phyloP scores from a whole-genome alignment of 805 yeast species.

The Candida koratica region DNA sequence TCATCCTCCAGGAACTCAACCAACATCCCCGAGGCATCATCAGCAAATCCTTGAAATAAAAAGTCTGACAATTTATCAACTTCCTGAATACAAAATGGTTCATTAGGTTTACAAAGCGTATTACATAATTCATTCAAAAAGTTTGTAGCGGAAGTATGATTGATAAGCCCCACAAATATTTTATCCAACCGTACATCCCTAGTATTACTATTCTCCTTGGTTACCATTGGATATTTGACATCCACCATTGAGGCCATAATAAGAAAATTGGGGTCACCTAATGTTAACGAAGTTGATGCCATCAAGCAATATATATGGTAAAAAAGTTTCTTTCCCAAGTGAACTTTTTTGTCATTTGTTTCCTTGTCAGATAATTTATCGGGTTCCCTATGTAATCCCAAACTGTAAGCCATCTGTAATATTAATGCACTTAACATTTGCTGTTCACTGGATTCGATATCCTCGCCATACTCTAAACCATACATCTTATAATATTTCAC shows the following conservation, averaged over 20 bases:
- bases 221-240: constrained; percentile 16
- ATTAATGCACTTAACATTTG: constrained; percentile 46
- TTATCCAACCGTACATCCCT: constrained; percentile 15
- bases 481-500: constrained; percentile 46
- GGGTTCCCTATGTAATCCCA: constrained; percentile 41
- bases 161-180: constrained; percentile 9
- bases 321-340: constrained; percentile 27
- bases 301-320: constrained; percentile 15
- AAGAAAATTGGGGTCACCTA: constrained; percentile 18
- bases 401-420: constrained; percentile 34
- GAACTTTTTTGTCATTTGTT: background rate
- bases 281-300: constrained; percentile 12
- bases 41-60: constrained; percentile 11
- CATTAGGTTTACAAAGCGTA: constrained; percentile 16
- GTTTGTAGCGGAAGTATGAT: constrained; percentile 6
- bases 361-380: constrained; percentile 13
- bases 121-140: constrained; percentile 15
- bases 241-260: constrained; percentile 13
- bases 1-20: constrained; percentile 1
- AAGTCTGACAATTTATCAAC: constrained; percentile 10
- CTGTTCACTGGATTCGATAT: constrained; percentile 54
- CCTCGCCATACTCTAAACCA: constrained; percentile 55
- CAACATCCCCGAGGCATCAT: constrained; percentile 4
- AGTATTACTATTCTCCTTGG: constrained; percentile 16
- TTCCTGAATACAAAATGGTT: constrained; percentile 13